Percentiles rank a stretch among this genome's conserved stretches.
phyloP scores from a whole-genome alignment of 441 rosid genomes.

The Macaranga tanarius region DNA sequence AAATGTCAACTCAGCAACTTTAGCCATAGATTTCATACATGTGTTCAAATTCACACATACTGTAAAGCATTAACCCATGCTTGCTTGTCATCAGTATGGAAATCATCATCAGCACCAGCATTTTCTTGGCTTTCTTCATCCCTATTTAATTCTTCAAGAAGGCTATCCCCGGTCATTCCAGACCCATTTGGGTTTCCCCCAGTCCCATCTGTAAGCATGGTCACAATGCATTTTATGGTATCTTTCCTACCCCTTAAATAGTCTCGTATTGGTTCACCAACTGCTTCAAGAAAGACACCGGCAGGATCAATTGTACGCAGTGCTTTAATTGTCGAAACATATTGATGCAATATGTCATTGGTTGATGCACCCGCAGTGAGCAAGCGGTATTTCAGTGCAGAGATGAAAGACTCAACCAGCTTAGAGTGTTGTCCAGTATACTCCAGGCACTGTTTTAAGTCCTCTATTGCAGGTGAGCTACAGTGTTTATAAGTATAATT shows the following conservation, averaged over 20 bases:
- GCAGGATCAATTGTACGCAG: slow-evolving; percentile 91
- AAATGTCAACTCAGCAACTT: slow-evolving; percentile 15
- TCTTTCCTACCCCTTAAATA: slow-evolving; percentile 92
- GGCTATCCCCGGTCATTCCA: slow-evolving; percentile 89
- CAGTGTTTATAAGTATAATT: slow-evolving; percentile 27
- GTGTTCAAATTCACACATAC: slow-evolving; percentile 34
- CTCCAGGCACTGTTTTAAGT: slow-evolving; percentile 92
- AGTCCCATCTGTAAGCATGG: slow-evolving; percentile 96
- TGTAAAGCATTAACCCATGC: slow-evolving; percentile 77
- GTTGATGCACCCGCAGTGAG: slow-evolving; percentile 99
- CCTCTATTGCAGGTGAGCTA: slow-evolving; percentile 95
- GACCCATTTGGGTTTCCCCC: slow-evolving; percentile 82
- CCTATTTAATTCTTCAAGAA: slow-evolving; percentile 93
- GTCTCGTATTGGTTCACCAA: slow-evolving; percentile 96
- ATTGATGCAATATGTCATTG: slow-evolving; percentile 97
- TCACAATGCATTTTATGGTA: slow-evolving; percentile 91
- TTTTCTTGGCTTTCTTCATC: slow-evolving; percentile 89
- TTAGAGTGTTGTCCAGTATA: slow-evolving; percentile 94
- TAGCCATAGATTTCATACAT: slow-evolving; percentile 13
- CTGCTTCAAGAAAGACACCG: slow-evolving; percentile 94
- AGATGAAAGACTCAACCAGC: slow-evolving; percentile 87
- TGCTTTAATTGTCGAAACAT: slow-evolving; percentile 95
- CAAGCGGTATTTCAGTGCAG: slow-evolving; percentile 80
- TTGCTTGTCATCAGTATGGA: slow-evolving; percentile 82
- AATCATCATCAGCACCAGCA: slow-evolving; percentile 64